A percentile compares a stretch with the other conserved stretches of the same genome.
These are phyloP conservation scores for Zymoseptoria tritici DNA, from an alignment of 2,329 filamentous ascomycete genomes.

Conservation along the genomic window DNA sequence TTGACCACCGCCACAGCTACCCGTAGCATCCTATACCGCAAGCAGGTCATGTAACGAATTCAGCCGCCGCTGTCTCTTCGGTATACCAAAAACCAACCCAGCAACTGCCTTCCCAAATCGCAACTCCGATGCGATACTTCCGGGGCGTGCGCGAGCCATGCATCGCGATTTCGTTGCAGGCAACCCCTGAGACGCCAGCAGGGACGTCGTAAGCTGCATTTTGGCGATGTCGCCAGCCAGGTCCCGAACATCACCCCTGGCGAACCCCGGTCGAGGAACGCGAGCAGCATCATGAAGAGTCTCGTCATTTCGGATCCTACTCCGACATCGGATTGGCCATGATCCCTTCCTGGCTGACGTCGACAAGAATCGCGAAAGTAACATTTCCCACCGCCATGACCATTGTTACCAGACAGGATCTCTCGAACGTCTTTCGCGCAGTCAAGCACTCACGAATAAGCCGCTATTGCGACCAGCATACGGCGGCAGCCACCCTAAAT, in stretches of 20 bases:
- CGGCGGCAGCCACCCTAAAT: too few species aligned
- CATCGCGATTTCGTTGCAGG: background rate
- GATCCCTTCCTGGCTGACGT: too few species aligned
- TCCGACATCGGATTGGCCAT: too few species aligned
- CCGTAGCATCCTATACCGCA: background rate
- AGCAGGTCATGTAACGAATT: background rate
- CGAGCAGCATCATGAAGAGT: too few species aligned
- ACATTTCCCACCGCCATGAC: too few species aligned
- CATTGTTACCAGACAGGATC: too few species aligned
- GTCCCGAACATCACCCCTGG: background rate
- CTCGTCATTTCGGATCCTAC: too few species aligned
- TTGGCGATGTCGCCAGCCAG: background rate
- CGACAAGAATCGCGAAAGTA: too few species aligned
- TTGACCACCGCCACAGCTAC: background rate
- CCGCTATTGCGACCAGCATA: too few species aligned
- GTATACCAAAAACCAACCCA: background rate
- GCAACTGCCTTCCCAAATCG: background rate
- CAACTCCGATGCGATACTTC: background rate
- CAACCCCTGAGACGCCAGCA: background rate
- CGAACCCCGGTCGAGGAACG: background rate
- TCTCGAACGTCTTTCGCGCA: too few species aligned
- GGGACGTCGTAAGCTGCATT: background rate
- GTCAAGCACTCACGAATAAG: too few species aligned
- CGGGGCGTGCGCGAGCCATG: background rate
- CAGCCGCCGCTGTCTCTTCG: background rate